Evolutionary conservation across 2,329 filamentous ascomycete species (phyloP).

Genomic region (Berkeleyomyces rouxiae): DNA sequence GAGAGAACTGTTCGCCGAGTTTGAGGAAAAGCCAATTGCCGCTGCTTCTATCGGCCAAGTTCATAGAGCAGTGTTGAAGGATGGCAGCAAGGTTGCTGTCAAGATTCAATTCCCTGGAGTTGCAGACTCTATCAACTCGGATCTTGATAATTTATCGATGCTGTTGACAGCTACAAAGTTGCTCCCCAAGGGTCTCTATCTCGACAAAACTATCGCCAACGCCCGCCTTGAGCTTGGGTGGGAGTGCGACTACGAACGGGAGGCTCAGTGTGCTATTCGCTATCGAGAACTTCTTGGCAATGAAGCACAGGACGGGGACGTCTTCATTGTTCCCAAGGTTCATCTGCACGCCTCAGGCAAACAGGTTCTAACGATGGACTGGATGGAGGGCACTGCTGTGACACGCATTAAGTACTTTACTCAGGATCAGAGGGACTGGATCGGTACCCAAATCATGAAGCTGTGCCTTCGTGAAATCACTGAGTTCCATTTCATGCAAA

Average conservation of each 20-base stretch:
- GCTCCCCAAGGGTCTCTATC: constrained; percentile 77
- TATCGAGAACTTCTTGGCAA: constrained; percentile 55
- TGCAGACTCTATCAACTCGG: constrained; percentile 87
- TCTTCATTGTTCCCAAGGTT: constrained; percentile 67
- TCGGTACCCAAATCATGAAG: constrained; percentile 81
- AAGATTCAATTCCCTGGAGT: constrained; percentile 98
- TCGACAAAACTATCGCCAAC: constrained; percentile 95
- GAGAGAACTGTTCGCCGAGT: constrained; percentile 66
- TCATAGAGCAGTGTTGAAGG: constrained; percentile 65
- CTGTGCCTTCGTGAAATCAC: constrained; percentile 85
- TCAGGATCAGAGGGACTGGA: constrained; percentile 83
- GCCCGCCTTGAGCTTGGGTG: constrained; percentile 80
- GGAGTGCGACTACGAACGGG: constrained; percentile 91
- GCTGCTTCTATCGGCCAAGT: constrained; percentile 96
- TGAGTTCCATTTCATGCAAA: constrained; percentile 97
- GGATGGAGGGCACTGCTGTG: constrained; percentile 72
- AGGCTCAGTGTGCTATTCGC: constrained; percentile 62
- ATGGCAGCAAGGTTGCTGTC: constrained; percentile 66
- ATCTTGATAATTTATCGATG: constrained; percentile 82
- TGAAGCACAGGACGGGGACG: constrained; percentile 36
- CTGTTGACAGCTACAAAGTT: constrained; percentile 81
- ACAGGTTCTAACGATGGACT: constrained; percentile 84
- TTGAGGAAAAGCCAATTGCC: constrained; percentile 83
- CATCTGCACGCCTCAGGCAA: constrained; percentile 65
- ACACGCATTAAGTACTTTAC: constrained; percentile 61